Evolutionary conservation across 345 rosid genomes (phyloP).

Genomic region (Salix arbutifolia): DNA sequence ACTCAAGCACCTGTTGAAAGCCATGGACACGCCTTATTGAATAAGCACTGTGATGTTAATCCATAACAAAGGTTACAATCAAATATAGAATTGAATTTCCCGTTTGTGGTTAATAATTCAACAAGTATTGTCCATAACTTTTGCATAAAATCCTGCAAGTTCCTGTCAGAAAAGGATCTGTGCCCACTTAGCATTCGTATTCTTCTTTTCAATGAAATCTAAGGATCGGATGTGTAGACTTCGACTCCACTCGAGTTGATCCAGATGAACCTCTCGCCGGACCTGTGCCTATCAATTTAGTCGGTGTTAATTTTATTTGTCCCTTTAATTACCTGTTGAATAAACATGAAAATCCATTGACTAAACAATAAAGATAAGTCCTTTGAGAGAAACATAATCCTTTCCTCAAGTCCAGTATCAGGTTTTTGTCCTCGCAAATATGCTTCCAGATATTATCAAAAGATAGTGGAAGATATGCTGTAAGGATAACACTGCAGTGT

Average conservation of each 20-base stretch:
- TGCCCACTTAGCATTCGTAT: not conserved
- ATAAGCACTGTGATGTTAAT: no score
- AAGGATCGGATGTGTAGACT: no score
- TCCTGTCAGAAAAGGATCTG: no score
- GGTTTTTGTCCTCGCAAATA: no score
- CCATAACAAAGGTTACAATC: no score
- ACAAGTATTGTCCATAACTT: not conserved
- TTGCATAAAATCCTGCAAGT: not conserved
- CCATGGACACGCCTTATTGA: no score
- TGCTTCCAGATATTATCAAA: not conserved
- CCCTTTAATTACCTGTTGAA: not conserved
- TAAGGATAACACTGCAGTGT: no score
- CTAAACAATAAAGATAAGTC: not conserved
- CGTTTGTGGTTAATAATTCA: not conserved
- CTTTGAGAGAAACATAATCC: not conserved
- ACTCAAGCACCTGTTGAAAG: no score
- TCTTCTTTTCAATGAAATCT: not conserved
- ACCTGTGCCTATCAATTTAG: no score
- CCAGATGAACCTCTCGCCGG: not conserved
- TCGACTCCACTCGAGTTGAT: not conserved
- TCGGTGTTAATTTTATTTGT: not conserved
- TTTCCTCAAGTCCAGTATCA: not conserved
- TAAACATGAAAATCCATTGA: not conserved
- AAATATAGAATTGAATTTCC: not conserved
- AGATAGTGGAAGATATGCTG: not conserved